Conservation (phyloP, 805 yeast species). For the Saccharomyces jurei region DNA sequence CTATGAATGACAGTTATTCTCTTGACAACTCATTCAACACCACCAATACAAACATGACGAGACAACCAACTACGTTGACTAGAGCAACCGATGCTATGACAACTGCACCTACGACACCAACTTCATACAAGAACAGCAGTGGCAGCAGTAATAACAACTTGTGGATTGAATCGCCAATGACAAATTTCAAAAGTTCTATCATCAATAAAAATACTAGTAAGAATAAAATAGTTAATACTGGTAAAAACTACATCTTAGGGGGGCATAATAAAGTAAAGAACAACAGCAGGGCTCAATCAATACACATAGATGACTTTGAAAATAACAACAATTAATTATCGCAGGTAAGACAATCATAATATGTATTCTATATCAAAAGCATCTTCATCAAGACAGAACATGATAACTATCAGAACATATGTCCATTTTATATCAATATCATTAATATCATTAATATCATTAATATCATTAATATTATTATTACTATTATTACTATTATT, state of each 20-base stretch:
- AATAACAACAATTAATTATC: not conserved
- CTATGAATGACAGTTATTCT: not conserved
- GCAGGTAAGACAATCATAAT: not conserved
- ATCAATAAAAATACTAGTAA: conserved; percentile 6
- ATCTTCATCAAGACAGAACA: not conserved
- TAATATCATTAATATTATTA: too few relatives aligned
- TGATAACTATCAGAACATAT: not conserved
- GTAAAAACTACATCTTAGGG: conserved; percentile 29
- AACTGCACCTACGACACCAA: not conserved
- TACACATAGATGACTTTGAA: conserved; percentile 29
- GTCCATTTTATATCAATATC: too few relatives aligned
- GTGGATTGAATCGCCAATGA: conserved; percentile 15
- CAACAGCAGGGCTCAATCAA: conserved; percentile 29
- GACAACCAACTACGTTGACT: not conserved
- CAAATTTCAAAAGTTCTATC: not conserved
- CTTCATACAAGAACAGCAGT: conserved; percentile 1
- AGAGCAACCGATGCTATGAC: not conserved
- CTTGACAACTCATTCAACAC: not conserved
- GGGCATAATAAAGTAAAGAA: conserved; percentile 26
- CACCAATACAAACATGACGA: not conserved
- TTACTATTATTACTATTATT: not conserved
- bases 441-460: too few relatives aligned
- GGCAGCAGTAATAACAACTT: conserved; percentile 2
- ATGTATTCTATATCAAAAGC: not conserved
- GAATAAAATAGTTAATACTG: conserved; percentile 25